phyloP scores from a whole-genome alignment of 371 early-diverging fungal species.

The Zychaea mexicana region DNA sequence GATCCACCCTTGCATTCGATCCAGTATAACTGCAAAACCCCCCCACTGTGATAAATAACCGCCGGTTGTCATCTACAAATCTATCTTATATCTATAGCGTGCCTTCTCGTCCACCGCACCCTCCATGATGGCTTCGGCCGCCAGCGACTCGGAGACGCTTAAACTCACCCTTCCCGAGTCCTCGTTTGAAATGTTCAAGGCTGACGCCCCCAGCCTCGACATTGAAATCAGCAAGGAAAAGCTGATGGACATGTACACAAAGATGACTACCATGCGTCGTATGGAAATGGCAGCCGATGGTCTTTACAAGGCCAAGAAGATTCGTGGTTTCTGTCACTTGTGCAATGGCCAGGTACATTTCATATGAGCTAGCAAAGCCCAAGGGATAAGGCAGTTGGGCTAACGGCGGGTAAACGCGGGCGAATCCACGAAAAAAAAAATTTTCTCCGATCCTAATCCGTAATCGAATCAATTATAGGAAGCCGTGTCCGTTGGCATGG shows the following conservation, averaged over 20 bases:
- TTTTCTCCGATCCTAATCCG: conserved; percentile 4
- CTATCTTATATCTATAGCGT: background rate
- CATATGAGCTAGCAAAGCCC: background rate
- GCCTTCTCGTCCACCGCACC: conserved; percentile 10
- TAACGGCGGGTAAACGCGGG: conserved; percentile 20
- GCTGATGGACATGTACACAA: conserved; percentile 79
- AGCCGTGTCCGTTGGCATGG: conserved; percentile 97
- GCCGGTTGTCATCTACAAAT: background rate
- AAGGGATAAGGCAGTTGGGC: background rate
- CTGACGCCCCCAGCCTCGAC: conserved; percentile 62
- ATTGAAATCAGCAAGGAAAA: conserved; percentile 69
- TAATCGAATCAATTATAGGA: no score
- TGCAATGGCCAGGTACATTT: conserved; percentile 91
- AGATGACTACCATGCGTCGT: conserved; percentile 89
- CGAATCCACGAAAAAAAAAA: conserved; percentile 14
- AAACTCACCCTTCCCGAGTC: conserved; percentile 59
- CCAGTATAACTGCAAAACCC: no score
- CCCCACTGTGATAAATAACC: background rate
- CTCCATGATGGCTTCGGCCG: conserved; percentile 9
- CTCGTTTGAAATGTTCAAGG: conserved; percentile 70
- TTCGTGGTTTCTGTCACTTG: conserved; percentile 99
- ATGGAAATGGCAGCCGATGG: conserved; percentile 95
- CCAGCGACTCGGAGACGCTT: conserved; percentile 36
- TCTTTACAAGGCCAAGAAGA: conserved; percentile 95
- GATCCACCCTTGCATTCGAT: background rate